Percentiles rank a stretch among this genome's conserved stretches.
Evolutionary conservation across 306 rosid genomes (phyloP).

Genomic region (Trichosanthes truncata): DNA sequence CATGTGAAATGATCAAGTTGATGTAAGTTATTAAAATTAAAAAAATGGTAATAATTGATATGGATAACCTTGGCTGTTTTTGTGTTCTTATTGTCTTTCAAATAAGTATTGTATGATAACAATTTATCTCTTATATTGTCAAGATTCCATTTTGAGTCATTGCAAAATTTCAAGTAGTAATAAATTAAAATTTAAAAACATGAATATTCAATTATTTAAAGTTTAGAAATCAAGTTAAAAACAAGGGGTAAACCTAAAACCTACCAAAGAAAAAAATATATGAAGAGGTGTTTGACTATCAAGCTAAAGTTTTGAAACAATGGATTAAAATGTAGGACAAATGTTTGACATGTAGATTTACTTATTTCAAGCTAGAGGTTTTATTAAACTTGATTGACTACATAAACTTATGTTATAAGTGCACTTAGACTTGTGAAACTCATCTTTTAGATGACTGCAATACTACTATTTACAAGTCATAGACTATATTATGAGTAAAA

Average conservation of each 20-base stretch:
- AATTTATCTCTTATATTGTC: background rate
- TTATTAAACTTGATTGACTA: too few relatives aligned
- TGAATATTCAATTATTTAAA: background rate
- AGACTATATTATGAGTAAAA: too few relatives aligned
- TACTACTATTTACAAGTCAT: too few relatives aligned
- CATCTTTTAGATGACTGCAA: too few relatives aligned
- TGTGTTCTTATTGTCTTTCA: background rate
- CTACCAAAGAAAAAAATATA: too few relatives aligned
- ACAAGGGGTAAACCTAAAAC: background rate
- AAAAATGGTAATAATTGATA: background rate
- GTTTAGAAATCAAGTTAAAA: background rate
- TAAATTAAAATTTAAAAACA: background rate
- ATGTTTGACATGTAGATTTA: too few relatives aligned
- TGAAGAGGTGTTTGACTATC: too few relatives aligned
- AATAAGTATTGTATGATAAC: background rate
- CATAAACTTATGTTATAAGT: too few relatives aligned
- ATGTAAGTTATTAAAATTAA: background rate
- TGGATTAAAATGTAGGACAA: too few relatives aligned
- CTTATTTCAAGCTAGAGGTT: too few relatives aligned
- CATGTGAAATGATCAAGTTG: background rate
- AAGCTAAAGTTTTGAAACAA: too few relatives aligned
- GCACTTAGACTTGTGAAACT: too few relatives aligned
- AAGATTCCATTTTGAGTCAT: background rate
- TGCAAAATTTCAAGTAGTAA: background rate
- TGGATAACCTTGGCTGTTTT: background rate